phyloP scores from a whole-genome alignment of 83 land plant genomes.

The Picea abies region DNA sequence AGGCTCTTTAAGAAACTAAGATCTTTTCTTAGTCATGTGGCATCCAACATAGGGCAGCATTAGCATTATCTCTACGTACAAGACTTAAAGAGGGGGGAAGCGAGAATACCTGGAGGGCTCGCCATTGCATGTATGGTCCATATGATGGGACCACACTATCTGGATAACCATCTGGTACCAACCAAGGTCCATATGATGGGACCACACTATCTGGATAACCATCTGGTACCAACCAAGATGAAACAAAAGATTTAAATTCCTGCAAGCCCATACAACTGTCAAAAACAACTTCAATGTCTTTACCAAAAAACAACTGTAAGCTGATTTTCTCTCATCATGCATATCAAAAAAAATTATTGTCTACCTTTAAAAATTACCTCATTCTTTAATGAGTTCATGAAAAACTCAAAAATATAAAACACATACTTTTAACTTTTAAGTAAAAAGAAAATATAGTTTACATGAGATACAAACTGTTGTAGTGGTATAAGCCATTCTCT shows the following conservation, averaged over 20 bases:
- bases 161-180: conserved; percentile 96
- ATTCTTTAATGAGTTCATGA: neutral
- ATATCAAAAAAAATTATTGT: neutral
- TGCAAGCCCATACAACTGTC: conserved; percentile 26
- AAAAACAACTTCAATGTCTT: neutral
- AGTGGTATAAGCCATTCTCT: neutral
- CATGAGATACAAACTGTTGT: neutral
- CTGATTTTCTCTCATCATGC: neutral
- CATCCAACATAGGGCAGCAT: too few relatives aligned
- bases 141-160: conserved; percentile 93
- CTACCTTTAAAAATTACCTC: neutral
- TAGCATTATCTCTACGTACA: conserved; percentile 33
- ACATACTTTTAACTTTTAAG: neutral
- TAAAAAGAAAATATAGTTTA: neutral
- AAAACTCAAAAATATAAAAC: neutral
- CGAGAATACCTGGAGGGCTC: conserved; percentile 82
- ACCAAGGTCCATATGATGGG: too few relatives aligned
- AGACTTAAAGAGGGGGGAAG: neutral
- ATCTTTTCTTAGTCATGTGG: too few relatives aligned
- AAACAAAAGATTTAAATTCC: conserved; percentile 75
- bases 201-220: conserved; percentile 96
- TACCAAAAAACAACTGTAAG: neutral
- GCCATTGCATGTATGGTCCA: conserved; percentile 99
- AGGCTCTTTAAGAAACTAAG: too few relatives aligned
- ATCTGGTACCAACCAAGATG: conserved; percentile 92